Conservation (phyloP, 768 basidiomycete species). For the Amylocystis lapponica region DNA sequence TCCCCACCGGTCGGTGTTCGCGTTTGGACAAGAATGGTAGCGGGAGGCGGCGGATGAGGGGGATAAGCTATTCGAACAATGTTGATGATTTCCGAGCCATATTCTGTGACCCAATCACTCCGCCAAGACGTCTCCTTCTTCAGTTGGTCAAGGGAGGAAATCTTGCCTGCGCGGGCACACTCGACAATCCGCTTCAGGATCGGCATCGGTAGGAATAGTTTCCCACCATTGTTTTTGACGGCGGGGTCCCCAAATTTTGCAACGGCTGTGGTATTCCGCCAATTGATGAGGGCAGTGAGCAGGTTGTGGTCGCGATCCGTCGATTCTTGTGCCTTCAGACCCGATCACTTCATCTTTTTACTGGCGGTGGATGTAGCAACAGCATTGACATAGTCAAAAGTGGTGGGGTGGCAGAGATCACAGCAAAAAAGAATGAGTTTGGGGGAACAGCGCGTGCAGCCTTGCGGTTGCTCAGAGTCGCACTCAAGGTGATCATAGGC, state of each 20-base stretch:
- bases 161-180: constrained; percentile 17
- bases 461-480: constrained; percentile 1
- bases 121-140: constrained; percentile 16
- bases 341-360: background rate
- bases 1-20: too few species aligned
- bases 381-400: background rate
- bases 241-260: constrained; percentile 1
- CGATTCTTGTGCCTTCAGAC: background rate
- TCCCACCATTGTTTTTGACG: constrained; percentile 10
- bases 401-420: constrained; percentile 16
- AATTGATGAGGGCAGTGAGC: constrained; percentile 6
- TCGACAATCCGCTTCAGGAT: constrained; percentile 19
- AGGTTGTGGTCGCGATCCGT: constrained; percentile 2
- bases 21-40: background rate
- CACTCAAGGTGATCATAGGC: constrained; percentile 11
- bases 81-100: background rate
- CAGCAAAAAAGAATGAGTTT: constrained; percentile 15
- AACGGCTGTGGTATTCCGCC: constrained; percentile 9
- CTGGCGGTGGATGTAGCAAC: background rate
- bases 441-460: constrained; percentile 14
- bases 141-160: constrained; percentile 11
- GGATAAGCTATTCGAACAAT: background rate
- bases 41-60: background rate
- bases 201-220: constrained; percentile 14
- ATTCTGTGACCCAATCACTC: background rate